A percentile compares a stretch with the other conserved stretches of the same genome.
Evolutionary conservation across 176 grass and related monocot species (phyloP).

Genomic region (Avena sativa): DNA sequence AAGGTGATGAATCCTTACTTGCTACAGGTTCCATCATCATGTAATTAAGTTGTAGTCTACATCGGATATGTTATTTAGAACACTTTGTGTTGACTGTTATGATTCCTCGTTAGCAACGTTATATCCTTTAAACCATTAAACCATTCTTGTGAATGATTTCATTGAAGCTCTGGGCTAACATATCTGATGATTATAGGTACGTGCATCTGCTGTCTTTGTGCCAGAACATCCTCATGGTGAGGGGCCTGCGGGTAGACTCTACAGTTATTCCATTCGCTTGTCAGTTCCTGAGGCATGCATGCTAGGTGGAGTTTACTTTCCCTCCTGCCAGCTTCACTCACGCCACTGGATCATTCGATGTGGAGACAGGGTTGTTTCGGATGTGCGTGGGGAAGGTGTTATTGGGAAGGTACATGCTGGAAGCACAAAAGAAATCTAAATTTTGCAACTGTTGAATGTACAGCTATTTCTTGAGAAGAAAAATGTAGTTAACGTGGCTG

Average conservation of each 20-base stretch:
- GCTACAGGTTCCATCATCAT: constrained; percentile 17
- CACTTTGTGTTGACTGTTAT: background rate
- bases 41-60: constrained; percentile 17
- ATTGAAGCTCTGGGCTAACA: constrained; percentile 36
- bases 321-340: constrained; percentile 78
- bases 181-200: constrained; percentile 60
- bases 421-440: background rate
- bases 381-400: constrained; percentile 76
- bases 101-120: background rate
- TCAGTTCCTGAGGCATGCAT: constrained; percentile 90
- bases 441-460: background rate
- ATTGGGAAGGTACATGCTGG: constrained; percentile 72
- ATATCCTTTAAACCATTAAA: background rate
- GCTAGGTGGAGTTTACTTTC: constrained; percentile 69
- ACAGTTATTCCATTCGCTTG: constrained; percentile 79
- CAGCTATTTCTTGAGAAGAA: background rate
- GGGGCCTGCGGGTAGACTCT: background rate
- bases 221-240: constrained; percentile 57
- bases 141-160: constrained; percentile 23
- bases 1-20: constrained; percentile 62
- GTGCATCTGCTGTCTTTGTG: constrained; percentile 81
- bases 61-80: background rate
- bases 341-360: constrained; percentile 83
- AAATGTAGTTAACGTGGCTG: background rate
- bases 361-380: constrained; percentile 45